These are phyloP conservation scores for Phytopythium oedochilum DNA, from an alignment of 352 stramenopile species.

Conservation along the genomic window DNA sequence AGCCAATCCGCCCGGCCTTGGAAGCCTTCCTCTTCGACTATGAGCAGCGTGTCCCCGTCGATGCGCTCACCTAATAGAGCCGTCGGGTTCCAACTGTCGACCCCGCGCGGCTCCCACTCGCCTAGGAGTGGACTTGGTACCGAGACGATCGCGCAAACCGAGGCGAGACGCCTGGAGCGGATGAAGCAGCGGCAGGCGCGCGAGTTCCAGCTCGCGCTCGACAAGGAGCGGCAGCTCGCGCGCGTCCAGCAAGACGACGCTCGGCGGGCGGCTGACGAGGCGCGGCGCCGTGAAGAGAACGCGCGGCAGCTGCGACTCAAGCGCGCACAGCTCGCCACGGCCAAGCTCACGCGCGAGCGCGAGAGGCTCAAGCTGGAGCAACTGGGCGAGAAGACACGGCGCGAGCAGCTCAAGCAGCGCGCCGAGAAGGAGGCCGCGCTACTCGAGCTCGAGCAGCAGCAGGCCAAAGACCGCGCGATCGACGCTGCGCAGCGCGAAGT, in stretches of 20 bases:
- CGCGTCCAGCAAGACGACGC: conserved; percentile 63
- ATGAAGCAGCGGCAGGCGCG: conserved; percentile 72
- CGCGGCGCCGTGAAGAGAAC: conserved; percentile 49
- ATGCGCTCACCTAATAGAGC: neutral
- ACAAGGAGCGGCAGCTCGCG: conserved; percentile 71
- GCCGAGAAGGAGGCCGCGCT: conserved; percentile 46
- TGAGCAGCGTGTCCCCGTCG: neutral
- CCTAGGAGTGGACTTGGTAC: conserved; percentile 10
- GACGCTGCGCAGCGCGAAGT: conserved; percentile 45
- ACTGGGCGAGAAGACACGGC: conserved; percentile 35
- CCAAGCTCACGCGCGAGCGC: conserved; percentile 59
- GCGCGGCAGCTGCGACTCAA: conserved; percentile 44
- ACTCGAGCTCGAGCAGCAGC: conserved; percentile 35
- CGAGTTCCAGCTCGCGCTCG: conserved; percentile 70
- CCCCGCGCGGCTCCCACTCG: neutral
- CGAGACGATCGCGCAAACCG: conserved; percentile 58
- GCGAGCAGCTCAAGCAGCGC: conserved; percentile 29
- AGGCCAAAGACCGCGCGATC: conserved; percentile 25
- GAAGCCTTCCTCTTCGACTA: no score
- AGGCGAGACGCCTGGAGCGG: conserved; percentile 50
- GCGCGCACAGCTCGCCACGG: conserved; percentile 38
- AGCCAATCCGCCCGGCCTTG: conserved; percentile 20
- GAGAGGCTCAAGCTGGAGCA: conserved; percentile 63
- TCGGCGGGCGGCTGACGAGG: conserved; percentile 42
- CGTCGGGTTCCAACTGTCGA: neutral